These are phyloP conservation scores for Ascoidea asiatica DNA, from an alignment of 805 yeast species.

Conservation along the genomic window DNA sequence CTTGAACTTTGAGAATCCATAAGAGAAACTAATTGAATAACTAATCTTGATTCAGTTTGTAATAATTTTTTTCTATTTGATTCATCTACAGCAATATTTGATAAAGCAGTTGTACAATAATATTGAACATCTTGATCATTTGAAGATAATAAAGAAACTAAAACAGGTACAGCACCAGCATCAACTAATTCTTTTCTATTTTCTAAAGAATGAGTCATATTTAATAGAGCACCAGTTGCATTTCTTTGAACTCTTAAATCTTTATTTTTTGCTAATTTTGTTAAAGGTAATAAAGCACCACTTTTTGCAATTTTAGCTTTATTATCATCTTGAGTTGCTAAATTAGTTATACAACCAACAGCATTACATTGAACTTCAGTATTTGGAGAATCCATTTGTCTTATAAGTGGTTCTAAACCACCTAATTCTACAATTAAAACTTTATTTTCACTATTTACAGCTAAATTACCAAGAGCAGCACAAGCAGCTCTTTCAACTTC, in stretches of 20 bases:
- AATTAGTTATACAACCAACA: constrained; percentile 95
- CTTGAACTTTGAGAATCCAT: constrained; percentile 92
- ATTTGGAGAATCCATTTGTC: constrained; percentile 95
- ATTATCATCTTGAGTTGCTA: constrained; percentile 96
- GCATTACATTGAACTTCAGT: constrained; percentile 99
- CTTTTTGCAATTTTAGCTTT: constrained; percentile 91
- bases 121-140: constrained; percentile 95
- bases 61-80: constrained; percentile 77
- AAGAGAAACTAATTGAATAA: constrained; percentile 70
- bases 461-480: constrained; percentile 96
- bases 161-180: constrained; percentile 96
- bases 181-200: constrained; percentile 92
- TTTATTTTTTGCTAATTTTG: constrained; percentile 85
- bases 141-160: constrained; percentile 74
- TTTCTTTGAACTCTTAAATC: constrained; percentile 96
- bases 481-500: constrained; percentile 98
- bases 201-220: constrained; percentile 96
- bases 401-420: constrained; percentile 87
- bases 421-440: constrained; percentile 94
- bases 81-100: constrained; percentile 96
- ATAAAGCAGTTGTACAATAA: constrained; percentile 93
- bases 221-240: constrained; percentile 94
- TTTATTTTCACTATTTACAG: constrained; percentile 92
- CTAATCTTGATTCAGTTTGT: constrained; percentile 85
- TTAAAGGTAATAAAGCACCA: constrained; percentile 90